These are phyloP conservation scores for Passiflora organensis DNA, from an alignment of 345 rosid species.

Conservation along the genomic window DNA sequence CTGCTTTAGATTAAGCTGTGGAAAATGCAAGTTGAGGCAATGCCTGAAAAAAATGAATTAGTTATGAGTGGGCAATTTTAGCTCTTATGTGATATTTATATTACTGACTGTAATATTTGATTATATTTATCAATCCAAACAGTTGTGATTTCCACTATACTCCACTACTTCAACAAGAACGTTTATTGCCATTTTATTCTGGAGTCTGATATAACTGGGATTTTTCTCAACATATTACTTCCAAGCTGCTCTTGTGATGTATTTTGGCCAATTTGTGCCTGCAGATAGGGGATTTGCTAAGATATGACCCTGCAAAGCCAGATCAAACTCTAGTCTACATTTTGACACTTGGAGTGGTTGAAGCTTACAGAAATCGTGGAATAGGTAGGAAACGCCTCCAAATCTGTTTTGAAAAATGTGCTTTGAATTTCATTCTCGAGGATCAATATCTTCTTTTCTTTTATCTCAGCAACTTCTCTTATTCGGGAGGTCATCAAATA, in stretches of 20 bases:
- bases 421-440: conserved; percentile 5
- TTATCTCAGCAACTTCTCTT: conserved; percentile 62
- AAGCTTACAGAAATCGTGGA: conserved; percentile 71
- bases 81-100: not conserved
- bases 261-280: conserved; percentile 1
- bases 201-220: not conserved
- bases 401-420: not conserved
- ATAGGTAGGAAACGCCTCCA: conserved; percentile 47
- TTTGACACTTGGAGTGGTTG: conserved; percentile 85
- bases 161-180: no score
- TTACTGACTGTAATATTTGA: no score
- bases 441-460: conserved; percentile 14
- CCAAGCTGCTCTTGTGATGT: not conserved
- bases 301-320: conserved; percentile 56
- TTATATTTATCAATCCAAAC: no score
- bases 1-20: no score
- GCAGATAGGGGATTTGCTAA: conserved; percentile 82
- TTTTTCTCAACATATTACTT: not conserved
- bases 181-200: no score
- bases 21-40: no score
- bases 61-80: conserved; percentile 1
- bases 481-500: conserved; percentile 75
- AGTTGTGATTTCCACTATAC: no score
- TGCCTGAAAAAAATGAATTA: no score
- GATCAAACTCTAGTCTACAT: conserved; percentile 82